Percentiles rank a stretch among this genome's conserved stretches.
These are phyloP conservation scores for Loxodes magnus DNA, from an alignment of 73 alveolate species.

Conservation along the genomic window DNA sequence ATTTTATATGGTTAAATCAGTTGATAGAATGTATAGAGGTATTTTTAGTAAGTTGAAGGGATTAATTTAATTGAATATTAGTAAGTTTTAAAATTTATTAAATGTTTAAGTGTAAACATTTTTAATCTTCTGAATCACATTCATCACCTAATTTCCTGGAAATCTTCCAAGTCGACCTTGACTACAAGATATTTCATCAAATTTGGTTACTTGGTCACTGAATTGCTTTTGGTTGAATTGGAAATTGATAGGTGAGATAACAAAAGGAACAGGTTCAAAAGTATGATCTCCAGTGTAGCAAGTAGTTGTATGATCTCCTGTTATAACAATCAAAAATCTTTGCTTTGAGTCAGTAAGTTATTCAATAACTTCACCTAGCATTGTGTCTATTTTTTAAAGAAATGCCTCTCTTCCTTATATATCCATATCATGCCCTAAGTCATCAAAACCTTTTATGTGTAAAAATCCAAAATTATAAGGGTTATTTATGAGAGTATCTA, in stretches of 20 bases:
- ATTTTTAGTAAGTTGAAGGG: too few species aligned
- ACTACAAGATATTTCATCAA: slow-evolving; percentile 30
- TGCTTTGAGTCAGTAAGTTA: slow-evolving; percentile 10
- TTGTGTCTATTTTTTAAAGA: slow-evolving; percentile 44
- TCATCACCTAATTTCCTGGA: slow-evolving; percentile 27
- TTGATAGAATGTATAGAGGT: too few species aligned
- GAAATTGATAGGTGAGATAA: slow-evolving; percentile 1
- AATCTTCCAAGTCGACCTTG: slow-evolving; percentile 38
- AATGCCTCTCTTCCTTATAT: slow-evolving; percentile 26
- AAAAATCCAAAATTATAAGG: slow-evolving; percentile 61
- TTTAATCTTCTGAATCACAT: not conserved
- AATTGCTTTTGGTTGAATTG: slow-evolving; percentile 3
- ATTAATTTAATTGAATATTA: not conserved
- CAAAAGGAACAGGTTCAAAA: slow-evolving; percentile 66
- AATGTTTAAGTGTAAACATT: not conserved
- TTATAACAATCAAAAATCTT: slow-evolving; percentile 29
- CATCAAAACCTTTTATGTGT: slow-evolving; percentile 71
- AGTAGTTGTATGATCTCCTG: slow-evolving; percentile 84
- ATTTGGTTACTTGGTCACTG: slow-evolving; percentile 12
- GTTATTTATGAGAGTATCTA: slow-evolving; percentile 16
- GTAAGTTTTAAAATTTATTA: not conserved
- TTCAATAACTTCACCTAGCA: slow-evolving; percentile 20
- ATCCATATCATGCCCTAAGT: slow-evolving; percentile 71
- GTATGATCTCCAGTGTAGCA: slow-evolving; percentile 64
- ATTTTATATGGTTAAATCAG: too few species aligned